These are phyloP conservation scores for Lachnellula willkommii DNA, from an alignment of 2,329 filamentous ascomycete species.

Conservation along the genomic window DNA sequence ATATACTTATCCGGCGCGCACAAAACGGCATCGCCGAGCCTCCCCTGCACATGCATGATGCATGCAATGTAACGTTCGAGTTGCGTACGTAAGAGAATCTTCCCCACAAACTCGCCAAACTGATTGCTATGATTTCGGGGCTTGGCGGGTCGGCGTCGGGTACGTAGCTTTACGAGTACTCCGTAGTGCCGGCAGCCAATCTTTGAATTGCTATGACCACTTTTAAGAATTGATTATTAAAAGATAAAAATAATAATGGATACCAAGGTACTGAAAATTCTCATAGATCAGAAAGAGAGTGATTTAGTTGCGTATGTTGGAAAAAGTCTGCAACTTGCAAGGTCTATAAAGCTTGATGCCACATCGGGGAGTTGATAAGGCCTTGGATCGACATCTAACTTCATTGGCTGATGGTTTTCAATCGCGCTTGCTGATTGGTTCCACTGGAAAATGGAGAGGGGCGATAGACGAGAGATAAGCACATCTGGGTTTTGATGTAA, in stretches of 20 bases:
- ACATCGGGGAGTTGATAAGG: neutral
- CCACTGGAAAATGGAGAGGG: neutral
- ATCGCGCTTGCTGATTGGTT: neutral
- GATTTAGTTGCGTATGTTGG: neutral
- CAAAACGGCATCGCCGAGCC: no score
- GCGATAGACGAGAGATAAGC: constrained; percentile 9
- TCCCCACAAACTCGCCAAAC: constrained; percentile 3
- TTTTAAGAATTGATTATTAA: no score
- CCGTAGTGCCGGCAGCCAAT: neutral
- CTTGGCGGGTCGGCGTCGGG: neutral
- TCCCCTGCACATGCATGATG: no score
- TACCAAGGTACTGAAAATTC: no score
- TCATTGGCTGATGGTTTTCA: neutral
- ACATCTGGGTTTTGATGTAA: neutral
- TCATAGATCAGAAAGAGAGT: neutral
- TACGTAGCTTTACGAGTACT: neutral
- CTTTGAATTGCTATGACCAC: neutral
- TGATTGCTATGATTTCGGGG: no score
- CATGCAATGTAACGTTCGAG: neutral
- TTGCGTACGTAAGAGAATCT: constrained; percentile 8
- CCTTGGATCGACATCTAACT: neutral
- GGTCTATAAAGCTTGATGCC: neutral
- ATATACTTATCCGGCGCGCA: no score
- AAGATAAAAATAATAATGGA: no score
- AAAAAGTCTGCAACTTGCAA: neutral